These are phyloP conservation scores for Moniliella sp. DNA, from an alignment of 1,284 basidiomycete genomes.

Conservation along the genomic window DNA sequence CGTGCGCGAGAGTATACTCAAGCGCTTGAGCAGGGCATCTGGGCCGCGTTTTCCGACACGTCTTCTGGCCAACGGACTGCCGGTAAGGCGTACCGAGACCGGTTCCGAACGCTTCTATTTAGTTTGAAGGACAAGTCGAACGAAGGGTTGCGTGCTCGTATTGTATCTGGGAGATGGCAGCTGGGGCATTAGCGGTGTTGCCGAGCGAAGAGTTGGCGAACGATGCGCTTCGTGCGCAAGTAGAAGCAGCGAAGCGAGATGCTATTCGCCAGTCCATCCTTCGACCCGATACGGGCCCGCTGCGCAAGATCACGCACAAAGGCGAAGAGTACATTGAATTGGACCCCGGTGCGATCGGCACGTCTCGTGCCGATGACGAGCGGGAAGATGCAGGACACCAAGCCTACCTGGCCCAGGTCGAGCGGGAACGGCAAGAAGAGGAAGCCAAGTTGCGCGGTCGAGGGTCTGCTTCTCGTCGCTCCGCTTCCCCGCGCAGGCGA, in stretches of 20 bases:
- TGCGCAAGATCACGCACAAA: slow-evolving; percentile 33
- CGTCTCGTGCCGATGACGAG: not conserved
- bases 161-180: slow-evolving; percentile 13
- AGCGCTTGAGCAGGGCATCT: slow-evolving; percentile 12
- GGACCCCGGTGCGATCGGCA: slow-evolving; percentile 1
- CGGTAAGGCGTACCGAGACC: slow-evolving; percentile 16
- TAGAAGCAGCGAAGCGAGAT: slow-evolving; percentile 22
- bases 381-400: not conserved
- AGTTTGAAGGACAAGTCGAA: slow-evolving; percentile 29
- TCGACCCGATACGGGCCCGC: slow-evolving; percentile 11
- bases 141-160: slow-evolving; percentile 17
- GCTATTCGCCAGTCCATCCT: slow-evolving; percentile 20
- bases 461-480: not conserved
- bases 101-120: slow-evolving; percentile 26
- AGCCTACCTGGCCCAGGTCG: not conserved
- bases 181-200: slow-evolving; percentile 18
- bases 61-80: slow-evolving; percentile 1
- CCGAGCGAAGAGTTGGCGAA: slow-evolving; percentile 27
- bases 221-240: slow-evolving; percentile 19
- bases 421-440: not conserved
- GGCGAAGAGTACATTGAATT: slow-evolving; percentile 31
- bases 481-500: not conserved
- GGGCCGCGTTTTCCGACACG: slow-evolving; percentile 10
- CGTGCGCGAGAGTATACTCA: slow-evolving; percentile 6
- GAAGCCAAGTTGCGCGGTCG: not conserved